Conservation (phyloP, 108 stramenopile species). For the Nannochloropsis granulata region DNA sequence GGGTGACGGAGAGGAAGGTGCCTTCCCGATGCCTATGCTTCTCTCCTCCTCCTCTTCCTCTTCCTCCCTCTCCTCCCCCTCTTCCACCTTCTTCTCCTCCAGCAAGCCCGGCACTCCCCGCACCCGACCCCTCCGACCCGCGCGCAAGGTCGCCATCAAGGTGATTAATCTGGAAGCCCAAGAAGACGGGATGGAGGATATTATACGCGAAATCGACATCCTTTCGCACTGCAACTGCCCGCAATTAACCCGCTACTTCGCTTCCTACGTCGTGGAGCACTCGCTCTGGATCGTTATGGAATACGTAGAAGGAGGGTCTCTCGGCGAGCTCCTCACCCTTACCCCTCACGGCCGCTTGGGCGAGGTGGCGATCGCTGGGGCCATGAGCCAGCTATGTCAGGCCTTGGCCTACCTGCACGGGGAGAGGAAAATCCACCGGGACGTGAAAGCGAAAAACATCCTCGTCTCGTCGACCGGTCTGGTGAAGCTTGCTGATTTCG, state of each 20-base stretch:
- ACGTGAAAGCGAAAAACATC: slow-evolving; percentile 88
- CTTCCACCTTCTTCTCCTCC: not conserved
- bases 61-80: not conserved
- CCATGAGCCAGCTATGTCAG: slow-evolving; percentile 57
- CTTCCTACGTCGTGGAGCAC: slow-evolving; percentile 33
- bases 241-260: slow-evolving; percentile 30
- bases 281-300: slow-evolving; percentile 36
- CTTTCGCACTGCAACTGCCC: slow-evolving; percentile 59
- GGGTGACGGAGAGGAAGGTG: not conserved
- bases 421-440: slow-evolving; percentile 82
- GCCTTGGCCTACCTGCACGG: slow-evolving; percentile 78
- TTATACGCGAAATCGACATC: slow-evolving; percentile 72
- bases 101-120: not conserved
- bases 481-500: slow-evolving; percentile 54
- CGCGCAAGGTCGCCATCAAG: slow-evolving; percentile 39
- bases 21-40: not conserved
- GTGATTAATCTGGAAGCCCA: slow-evolving; percentile 66
- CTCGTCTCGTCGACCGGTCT: slow-evolving; percentile 43
- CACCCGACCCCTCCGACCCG: not conserved
- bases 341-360: not conserved
- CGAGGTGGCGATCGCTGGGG: slow-evolving; percentile 32
- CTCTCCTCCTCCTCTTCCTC: not conserved
- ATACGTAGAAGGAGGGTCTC: slow-evolving; percentile 32
- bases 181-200: slow-evolving; percentile 57
- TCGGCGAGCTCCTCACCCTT: slow-evolving; percentile 7